Evolutionary conservation across 768 basidiomycete genomes (phyloP), one percentile per base, ranked within the genome.

Genomic region (Kwoniella mangroviensis): DNA sequence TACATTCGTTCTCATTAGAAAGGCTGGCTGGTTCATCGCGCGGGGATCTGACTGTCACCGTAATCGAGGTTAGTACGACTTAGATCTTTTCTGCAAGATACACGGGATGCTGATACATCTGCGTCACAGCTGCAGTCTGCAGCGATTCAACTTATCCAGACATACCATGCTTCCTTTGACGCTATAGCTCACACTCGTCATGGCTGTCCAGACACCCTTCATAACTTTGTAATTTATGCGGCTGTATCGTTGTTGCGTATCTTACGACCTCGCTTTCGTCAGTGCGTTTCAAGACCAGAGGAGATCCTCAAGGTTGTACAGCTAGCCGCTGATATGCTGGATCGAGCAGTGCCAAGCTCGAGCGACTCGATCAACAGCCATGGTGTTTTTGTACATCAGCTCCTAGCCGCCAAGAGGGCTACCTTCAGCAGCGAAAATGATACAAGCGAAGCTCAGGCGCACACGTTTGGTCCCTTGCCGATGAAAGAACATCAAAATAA

Each of bases 191-290:
- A 70, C 13, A 53, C 59, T 13, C 60, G 55, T 5, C 67, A 68
- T 40, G 74, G 78, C 19, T 71, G 69, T 28, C 75, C 75, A 17
- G 78, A 79, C 41, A 73, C 77, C 42, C 63, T 72, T 5, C 71
- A 69, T 51, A 79, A 73, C n/a, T 69, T 68, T 34, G 60, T 79
- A n/a, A 79, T 76, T 28, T 79, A 77, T 55, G 78, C 75, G 0
- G 76, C 75, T 12, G 73, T 73, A 7, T 79, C 78, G 0, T 28
- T 79, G 0, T 58, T 79, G 28, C 68, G 73, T 43, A 60, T 69
- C 19, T 40, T 64, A 4, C 56, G 68, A 19, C 21, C 67, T 2
- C 61, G 24, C 22, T 63, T 63, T 51, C 55, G 45, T 53, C 59
- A 65, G 24, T 56, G 64, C 26, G 57, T 69, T 19, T 51, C 70